Conservation (phyloP, 768 basidiomycete species). For the Lactarius hengduanensis region DNA sequence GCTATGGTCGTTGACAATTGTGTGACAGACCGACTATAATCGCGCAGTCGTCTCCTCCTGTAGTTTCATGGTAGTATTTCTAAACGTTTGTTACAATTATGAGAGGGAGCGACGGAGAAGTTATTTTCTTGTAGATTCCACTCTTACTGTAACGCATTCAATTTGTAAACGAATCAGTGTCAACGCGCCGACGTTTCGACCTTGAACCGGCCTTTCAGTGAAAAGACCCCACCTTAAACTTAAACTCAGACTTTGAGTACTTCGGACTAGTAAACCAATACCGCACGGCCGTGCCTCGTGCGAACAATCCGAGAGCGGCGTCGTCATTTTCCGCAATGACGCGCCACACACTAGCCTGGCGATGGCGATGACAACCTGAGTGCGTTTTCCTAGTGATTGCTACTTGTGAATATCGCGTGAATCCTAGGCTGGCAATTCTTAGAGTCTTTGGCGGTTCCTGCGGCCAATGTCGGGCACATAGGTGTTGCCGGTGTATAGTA, state of each 20-base stretch:
- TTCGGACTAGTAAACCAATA: constrained; percentile 28
- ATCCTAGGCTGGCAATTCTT: constrained; percentile 72
- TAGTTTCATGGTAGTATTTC: background rate
- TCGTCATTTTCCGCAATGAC: constrained; percentile 33
- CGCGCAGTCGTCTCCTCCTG: background rate
- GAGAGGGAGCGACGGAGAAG: constrained; percentile 1
- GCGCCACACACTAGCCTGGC: constrained; percentile 32
- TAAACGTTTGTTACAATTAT: background rate
- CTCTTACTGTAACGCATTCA: background rate
- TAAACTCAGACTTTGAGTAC: too few relatives aligned
- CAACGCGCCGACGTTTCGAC: too few relatives aligned
- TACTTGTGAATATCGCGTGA: too few relatives aligned
- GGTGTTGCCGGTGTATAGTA: constrained; percentile 67
- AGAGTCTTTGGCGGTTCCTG: constrained; percentile 76
- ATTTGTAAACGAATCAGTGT: too few relatives aligned
- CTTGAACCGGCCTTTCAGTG: too few relatives aligned
- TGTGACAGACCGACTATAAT: constrained; percentile 17
- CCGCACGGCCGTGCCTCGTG: constrained; percentile 28
- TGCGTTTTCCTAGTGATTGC: background rate
- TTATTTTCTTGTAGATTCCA: constrained; percentile 8
- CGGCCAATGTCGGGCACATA: constrained; percentile 68
- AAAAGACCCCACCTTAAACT: too few relatives aligned
- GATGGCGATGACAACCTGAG: constrained; percentile 37
- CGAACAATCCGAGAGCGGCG: constrained; percentile 37
- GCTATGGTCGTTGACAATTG: background rate